Evolutionary conservation across 2,329 filamentous ascomycete species (phyloP), one percentile per base, ranked within the genome.

Genomic region (Zymoseptoria passerinii): DNA sequence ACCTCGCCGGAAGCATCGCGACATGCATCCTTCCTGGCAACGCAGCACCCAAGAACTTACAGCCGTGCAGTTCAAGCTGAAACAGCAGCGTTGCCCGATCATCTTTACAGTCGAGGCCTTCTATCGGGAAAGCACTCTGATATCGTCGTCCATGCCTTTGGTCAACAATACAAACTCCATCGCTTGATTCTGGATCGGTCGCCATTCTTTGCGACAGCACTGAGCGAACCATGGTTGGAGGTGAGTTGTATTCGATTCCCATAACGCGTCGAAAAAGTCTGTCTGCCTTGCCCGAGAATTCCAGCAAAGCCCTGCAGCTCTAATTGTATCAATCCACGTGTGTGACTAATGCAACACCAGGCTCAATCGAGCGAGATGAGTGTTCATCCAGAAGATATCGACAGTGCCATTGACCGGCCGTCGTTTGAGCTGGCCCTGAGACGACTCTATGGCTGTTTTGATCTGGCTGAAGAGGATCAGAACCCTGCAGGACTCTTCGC

Each of bases 401-500:
- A 83, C 62, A 63, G 68, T 10, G 80, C 76, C 59, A 83, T 83
- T 56, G 81, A 80, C 1, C 76, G 78, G 62, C 66, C 69, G 3
- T 75, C 79, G 0, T 83, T 83, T 61, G 80, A 83, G 66, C 69
- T 83, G 48, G 80, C 80, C 1, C 70, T 83, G 44, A 81, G 79
- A 61, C 74, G 79, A 55, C 72, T 83, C 0, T 83, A 83, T 67
- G 80, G 80, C 8, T 78, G 76, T 6, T 73, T 76, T 49, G 74
- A 76, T 19, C 68, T 75, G 4, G 70, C 73, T 20, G 79, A 82
- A 59, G 78, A 81, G 61, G 79, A 82, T 55, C 70, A 71, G 9
- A 76, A 81, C 62, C 78, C 80, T n/a, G 71, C 81, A 35, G 78
- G 78, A 10, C 68, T 83, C 3, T 82, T 83, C 64, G 80, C 80